phyloP scores from a whole-genome alignment of 805 yeast genomes.

The Metschnikowia reukaufii region DNA sequence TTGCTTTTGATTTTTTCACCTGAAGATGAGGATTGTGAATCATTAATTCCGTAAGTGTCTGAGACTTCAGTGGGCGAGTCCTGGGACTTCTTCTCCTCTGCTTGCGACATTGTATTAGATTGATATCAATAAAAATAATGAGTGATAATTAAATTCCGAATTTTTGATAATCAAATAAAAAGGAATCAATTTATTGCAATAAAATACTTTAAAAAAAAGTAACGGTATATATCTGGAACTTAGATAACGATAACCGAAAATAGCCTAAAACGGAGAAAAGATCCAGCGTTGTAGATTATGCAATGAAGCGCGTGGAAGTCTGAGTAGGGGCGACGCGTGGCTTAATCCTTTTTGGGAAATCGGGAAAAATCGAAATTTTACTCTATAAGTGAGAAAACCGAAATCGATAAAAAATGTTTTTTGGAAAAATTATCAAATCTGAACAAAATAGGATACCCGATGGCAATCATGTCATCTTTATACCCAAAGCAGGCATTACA shows the following conservation, averaged over 20 bases:
- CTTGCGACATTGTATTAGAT: constrained; percentile 4
- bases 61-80: constrained; percentile 5
- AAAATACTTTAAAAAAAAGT: no score
- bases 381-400: background rate
- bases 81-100: constrained; percentile 10
- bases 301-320: constrained; percentile 4
- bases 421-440: background rate
- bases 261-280: constrained; percentile 3
- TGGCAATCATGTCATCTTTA: constrained; percentile 6
- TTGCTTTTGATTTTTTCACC: background rate
- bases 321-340: constrained; percentile 2
- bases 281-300: constrained; percentile 5
- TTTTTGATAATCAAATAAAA: no score
- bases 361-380: background rate
- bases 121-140: background rate
- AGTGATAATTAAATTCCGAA: no score
- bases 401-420: background rate
- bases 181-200: no score
- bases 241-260: background rate
- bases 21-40: constrained; percentile 10
- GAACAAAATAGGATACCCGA: background rate
- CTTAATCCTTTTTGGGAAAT: background rate
- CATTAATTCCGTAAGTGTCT: constrained; percentile 14
- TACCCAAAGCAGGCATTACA: constrained; percentile 1
- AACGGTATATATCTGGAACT: no score